Base-by-base conservation (phyloP, 306 rosid species). In the Cicer pinnatifidum region DNA sequence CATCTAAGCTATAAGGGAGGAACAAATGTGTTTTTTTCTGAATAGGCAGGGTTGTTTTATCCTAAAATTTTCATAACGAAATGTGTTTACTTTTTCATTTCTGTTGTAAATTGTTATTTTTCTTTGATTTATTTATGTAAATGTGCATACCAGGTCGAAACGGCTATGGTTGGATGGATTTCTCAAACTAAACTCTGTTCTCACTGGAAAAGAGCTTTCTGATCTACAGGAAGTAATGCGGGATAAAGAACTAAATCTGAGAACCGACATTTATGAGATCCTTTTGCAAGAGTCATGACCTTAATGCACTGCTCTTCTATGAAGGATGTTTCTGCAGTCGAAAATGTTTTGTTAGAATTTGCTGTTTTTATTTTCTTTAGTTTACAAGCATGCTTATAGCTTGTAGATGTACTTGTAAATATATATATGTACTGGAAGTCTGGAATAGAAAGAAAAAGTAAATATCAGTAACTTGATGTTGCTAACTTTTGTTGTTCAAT, bases 161-260 rank as follows among this genome's bases (percentile, higher is more conserved):
- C 86, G 77, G 77, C 84, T 94, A 63, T 94, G 98, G 98, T 81
- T 94, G 46, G 98, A 94, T 71, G 98, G 97, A 71, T 94, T 91
- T 80, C 84, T 84, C 39, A 88, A 89, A 78, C 85, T 94, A 72
- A 87, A 87, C 73, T 65, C 89, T 7, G 66, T 85, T 44, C 84
- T 94, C 17, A 84, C 87, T 40, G 89, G 90, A 16, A 94, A 94
- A 79, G 97, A 94, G 82, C 91, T 94, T 44, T 89, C 98, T 17
- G 97, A 94, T 89, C 91, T 94, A 19, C 98, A 94, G 67, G 98
- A 94, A 84, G 97, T 94, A 19, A 94, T 94, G 98, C 90, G 95
- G 57, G 98, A 91, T 57, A 94, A 94, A 84, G 97, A 94, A 51
- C 79, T 94, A 75, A 93, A 93, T 84, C 89, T 94, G 73, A 86